Evolutionary conservation across 2,329 filamentous ascomycete species (phyloP), one percentile per base, ranked within the genome.

Genomic region (Boeremia lycopersici): DNA sequence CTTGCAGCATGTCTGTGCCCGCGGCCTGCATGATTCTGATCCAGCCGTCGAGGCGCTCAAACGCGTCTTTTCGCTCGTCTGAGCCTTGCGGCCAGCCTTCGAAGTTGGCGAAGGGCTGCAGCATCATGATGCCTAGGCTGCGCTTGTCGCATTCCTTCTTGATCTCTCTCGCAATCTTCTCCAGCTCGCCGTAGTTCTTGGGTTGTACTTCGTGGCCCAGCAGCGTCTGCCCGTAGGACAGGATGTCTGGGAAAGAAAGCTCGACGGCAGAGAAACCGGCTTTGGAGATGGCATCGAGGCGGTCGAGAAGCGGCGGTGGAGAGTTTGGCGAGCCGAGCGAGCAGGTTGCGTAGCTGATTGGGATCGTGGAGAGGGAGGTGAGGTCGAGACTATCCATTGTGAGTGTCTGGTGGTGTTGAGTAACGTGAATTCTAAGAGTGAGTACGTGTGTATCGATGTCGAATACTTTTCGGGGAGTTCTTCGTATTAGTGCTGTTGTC

Each of bases 21-120:
- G 83, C 80, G 2, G 86, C 86, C 30, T 86, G 77, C 89, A 92
- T 91, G 56, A 93, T 84, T 8, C 80, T 75, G 43, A 89, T 83
- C 89, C 89, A 93, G 0, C 87, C 87, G 6, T 72, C 74, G 0
- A 86, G 88, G 23, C 86, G 79, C 0, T 77, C 74, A 59, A 89
- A 89, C 0, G 86, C 88, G 46, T 88, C 83, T 5, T 83, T 74
- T 3, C 87, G 77, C 69, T 88, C 82, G 0, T 76, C 64, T 1
- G 82, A 84, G 0, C 78, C 84, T 35, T 78, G 77, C 0, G 81
- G 76, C 89, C 89, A 93, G 1, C 89, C 89, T 64, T 93, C 89
- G 53, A 91, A 91, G 63, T 91, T 89, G 13, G 85, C 77, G 64
- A 93, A 92, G 0, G 89, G 89, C 65, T 93, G 89, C 6, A 92